Conservation (phyloP, 148 eudicot species). For the Rhododendron henanense region DNA sequence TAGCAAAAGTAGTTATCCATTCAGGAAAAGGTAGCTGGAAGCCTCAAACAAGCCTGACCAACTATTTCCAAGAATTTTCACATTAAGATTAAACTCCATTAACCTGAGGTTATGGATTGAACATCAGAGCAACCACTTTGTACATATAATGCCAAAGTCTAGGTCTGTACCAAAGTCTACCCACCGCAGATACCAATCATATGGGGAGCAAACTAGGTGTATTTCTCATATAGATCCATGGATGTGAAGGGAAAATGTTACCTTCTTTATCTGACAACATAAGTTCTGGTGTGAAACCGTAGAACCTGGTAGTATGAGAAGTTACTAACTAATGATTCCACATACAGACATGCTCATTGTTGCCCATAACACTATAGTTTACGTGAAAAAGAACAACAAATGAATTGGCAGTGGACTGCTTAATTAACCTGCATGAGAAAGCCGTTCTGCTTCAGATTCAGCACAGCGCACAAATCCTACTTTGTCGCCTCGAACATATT, state of each 20-base stretch:
- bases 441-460: conserved; percentile 72
- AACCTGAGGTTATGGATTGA: neutral
- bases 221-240: neutral
- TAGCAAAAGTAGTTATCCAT: neutral
- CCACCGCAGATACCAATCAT: neutral
- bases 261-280: neutral
- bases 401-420: neutral
- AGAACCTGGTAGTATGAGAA: neutral
- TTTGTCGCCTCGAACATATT: conserved; percentile 75
- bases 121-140: neutral
- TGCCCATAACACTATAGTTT: neutral
- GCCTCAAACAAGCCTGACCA: neutral
- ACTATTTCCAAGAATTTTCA: neutral
- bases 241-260: neutral
- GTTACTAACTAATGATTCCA: neutral
- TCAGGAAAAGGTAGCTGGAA: neutral
- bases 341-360: neutral
- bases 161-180: neutral
- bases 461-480: conserved; percentile 59
- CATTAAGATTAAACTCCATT: neutral
- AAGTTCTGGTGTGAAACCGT: neutral
- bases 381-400: neutral
- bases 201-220: neutral
- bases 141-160: neutral
- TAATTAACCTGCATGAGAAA: conserved; percentile 64